phyloP scores from a whole-genome alignment of 208 protist species.

The Trypanosoma avium region DNA sequence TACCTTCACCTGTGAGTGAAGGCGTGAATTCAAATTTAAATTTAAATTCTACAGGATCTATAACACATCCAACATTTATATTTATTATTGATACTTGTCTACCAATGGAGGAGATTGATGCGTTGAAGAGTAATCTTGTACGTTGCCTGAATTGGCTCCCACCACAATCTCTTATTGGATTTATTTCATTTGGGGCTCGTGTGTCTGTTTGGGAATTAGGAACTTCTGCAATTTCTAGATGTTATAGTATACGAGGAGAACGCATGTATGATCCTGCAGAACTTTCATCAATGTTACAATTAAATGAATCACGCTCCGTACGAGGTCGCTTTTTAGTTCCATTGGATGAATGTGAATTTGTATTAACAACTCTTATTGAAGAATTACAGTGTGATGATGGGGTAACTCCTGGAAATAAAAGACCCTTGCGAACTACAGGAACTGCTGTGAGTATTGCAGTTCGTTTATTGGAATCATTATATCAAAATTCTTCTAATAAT shows the following conservation, averaged over 20 bases:
- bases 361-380: constrained; percentile 48
- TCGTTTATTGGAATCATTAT: constrained; percentile 61
- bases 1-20: constrained; percentile 29
- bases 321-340: constrained; percentile 94
- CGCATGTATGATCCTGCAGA: constrained; percentile 38
- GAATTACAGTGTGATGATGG: constrained; percentile 55
- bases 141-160: constrained; percentile 94
- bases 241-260: constrained; percentile 71
- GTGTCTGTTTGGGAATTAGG: constrained; percentile 86
- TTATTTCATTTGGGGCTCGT: constrained; percentile 96
- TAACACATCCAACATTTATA: constrained; percentile 58
- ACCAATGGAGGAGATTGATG: constrained; percentile 86
- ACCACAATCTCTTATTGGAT: constrained; percentile 92
- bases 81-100: constrained; percentile 98
- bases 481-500: constrained; percentile 8
- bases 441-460: constrained; percentile 68
- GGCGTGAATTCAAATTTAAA: no score
- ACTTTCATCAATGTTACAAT: constrained; percentile 56
- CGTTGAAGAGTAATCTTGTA: constrained; percentile 91
- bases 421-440: constrained; percentile 68
- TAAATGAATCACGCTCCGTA: constrained; percentile 62
- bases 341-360: constrained; percentile 89
- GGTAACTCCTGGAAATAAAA: constrained; percentile 48
- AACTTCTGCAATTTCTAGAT: constrained; percentile 44
- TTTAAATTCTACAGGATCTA: no score